A percentile compares a stretch with the other conserved stretches of the same genome.
Evolutionary conservation across 768 basidiomycete genomes (phyloP).

Genomic region (Boletus vermiculosoides): DNA sequence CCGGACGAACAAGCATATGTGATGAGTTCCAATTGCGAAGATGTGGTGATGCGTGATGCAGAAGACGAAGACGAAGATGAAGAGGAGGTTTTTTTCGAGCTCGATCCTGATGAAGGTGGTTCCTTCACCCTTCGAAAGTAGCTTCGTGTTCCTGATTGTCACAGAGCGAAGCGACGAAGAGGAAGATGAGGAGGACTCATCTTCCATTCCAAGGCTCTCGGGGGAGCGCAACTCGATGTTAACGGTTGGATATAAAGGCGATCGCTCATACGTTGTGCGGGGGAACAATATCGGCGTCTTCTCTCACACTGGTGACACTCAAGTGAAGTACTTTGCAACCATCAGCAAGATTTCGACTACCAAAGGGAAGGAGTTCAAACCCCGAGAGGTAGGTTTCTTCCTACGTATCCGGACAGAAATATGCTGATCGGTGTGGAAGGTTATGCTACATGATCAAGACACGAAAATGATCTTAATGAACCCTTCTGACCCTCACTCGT

Average conservation of each 20-base stretch:
- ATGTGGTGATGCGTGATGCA: conserved; percentile 84
- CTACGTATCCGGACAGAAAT: not conserved
- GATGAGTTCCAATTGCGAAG: conserved; percentile 69
- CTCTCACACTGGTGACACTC: conserved; percentile 63
- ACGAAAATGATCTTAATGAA: conserved; percentile 93
- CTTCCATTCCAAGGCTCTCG: conserved; percentile 38
- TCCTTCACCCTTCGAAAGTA: not conserved
- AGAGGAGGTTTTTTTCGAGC: conserved; percentile 68
- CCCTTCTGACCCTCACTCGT: conserved; percentile 70
- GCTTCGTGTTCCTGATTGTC: conserved; percentile 26
- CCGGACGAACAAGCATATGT: conserved; percentile 87
- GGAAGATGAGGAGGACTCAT: conserved; percentile 39
- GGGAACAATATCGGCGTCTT: conserved; percentile 93
- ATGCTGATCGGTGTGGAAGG: conserved; percentile 43
- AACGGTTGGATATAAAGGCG: conserved; percentile 93
- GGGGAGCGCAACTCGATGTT: conserved; percentile 84
- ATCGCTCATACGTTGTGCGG: conserved; percentile 89
- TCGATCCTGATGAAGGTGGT: conserved; percentile 64
- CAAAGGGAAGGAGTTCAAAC: conserved; percentile 82
- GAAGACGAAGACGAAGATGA: conserved; percentile 76
- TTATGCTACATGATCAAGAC: conserved; percentile 97
- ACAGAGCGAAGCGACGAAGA: conserved; percentile 45
- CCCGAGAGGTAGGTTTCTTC: conserved; percentile 63
- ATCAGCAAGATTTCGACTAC: conserved; percentile 80
- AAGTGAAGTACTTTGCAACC: conserved; percentile 82